phyloP scores from a whole-genome alignment of 2,329 filamentous ascomycete genomes.

The Xylaria hypoxylon region DNA sequence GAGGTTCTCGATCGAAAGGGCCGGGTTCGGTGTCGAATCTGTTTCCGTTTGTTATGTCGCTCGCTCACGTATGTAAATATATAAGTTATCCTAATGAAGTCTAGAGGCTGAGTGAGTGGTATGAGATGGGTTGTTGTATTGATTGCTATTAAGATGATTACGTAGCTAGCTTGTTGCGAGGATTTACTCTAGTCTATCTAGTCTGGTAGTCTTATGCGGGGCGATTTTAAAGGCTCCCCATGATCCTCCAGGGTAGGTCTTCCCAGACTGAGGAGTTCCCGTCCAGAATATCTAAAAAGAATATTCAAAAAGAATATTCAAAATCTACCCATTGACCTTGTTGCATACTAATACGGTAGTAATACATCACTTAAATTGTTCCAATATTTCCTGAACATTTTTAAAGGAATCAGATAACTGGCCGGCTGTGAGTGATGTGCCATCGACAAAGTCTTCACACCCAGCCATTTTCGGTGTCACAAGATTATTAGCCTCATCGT shows the following conservation, averaged over 20 bases:
- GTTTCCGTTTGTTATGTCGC: not conserved
- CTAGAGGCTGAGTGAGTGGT: not conserved
- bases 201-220: not conserved
- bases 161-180: slow-evolving; percentile 15
- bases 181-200: not conserved
- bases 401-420: slow-evolving; percentile 23
- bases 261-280: not conserved
- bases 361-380: slow-evolving; percentile 14
- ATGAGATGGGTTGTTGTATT: not conserved
- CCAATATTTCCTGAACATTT: slow-evolving; percentile 33
- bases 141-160: slow-evolving; percentile 14
- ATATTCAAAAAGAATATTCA: not conserved
- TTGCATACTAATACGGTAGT: not conserved
- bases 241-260: not conserved
- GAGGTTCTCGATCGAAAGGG: not conserved
- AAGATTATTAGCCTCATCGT: slow-evolving; percentile 20
- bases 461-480: slow-evolving; percentile 30
- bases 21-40: not conserved
- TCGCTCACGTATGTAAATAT: not conserved
- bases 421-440: not conserved
- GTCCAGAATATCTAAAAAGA: not conserved
- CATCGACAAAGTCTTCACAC: slow-evolving; percentile 30
- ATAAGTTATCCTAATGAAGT: no score
- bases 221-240: not conserved
- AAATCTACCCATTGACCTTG: not conserved